Evolutionary conservation across 1,139 yeast genomes (phyloP), one percentile per base, ranked within the genome.

Genomic region (Candida pseudocylindracea): DNA sequence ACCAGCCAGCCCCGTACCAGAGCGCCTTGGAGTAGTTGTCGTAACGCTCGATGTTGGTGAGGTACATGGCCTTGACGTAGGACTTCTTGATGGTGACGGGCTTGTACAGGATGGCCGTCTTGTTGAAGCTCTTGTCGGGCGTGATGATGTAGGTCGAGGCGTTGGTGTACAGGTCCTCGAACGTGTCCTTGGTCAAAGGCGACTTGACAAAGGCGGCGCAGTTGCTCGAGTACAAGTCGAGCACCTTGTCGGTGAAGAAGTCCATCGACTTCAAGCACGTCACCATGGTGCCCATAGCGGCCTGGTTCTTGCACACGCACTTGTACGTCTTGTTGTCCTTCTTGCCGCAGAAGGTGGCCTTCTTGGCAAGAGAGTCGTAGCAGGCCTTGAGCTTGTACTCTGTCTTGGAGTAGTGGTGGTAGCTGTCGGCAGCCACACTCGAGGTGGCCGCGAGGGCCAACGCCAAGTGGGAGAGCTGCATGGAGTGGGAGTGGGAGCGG

Each of bases 1-100:
- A 39, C 25, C 57, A 35, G 2, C 60, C 71, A 15, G 57, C 47
- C 9, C 75, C 74, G 40, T 61, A 56, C 38, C 49, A 63, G 34
- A 61, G 50, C 3, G 71, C 55, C 33, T 50, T 45, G 33, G 55
- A 56, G 30, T 11, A 28, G 15, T 28, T 28, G 29, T 11, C 29
- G 28, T n/a, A 26, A 7, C 53, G 43, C 41, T 51, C 53, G 33
- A 50, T 53, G 38, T 60, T 47, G 10, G 68, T 55, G 28, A 42
- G 40, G 40, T 51, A 57, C 25, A 57, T 62, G 29, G 51, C 53
- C 1, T 36, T 25, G 36, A 58, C 45, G 27, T 37, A 39, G 31
- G 39, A 42, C 28, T 48, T 39, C 1, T 40, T 29, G 12, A 55
- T 35, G 11, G 41, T 35, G 7, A 52, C 49, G 10, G 64, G 64